A percentile compares a stretch with the other conserved stretches of the same genome.
Conservation (phyloP, 2,329 filamentous ascomycete genomes). For the Alternaria gansuensis region DNA sequence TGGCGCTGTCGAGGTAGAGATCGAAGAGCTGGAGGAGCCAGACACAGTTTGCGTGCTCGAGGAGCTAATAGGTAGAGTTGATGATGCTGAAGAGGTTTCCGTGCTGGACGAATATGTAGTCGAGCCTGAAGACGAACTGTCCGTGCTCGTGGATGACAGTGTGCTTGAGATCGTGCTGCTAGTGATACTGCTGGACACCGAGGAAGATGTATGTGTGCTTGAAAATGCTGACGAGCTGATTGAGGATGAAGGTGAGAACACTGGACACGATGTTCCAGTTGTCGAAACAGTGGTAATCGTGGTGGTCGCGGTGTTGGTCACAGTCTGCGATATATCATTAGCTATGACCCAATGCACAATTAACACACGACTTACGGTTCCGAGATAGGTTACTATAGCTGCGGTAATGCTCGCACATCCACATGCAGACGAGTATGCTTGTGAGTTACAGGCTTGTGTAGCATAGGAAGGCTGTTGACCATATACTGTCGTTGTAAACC, state of each 20-base stretch:
- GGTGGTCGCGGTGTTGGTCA: constrained; percentile 25
- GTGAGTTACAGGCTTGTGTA: constrained; percentile 25
- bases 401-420: constrained; percentile 35
- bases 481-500: constrained; percentile 27
- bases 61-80: constrained; percentile 2
- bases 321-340: constrained; percentile 23
- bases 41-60: constrained; percentile 1
- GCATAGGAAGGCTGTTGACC: constrained; percentile 39
- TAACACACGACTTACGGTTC: constrained; percentile 29
- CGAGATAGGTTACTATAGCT: constrained; percentile 26
- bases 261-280: constrained; percentile 19
- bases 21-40: not conserved
- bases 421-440: constrained; percentile 41
- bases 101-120: not conserved
- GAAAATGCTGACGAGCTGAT: not conserved
- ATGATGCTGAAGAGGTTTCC: not conserved
- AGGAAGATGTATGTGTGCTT: constrained; percentile 1
- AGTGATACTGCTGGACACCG: constrained; percentile 6
- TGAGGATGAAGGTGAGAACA: constrained; percentile 5
- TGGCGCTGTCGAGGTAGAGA: not conserved
- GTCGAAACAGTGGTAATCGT: constrained; percentile 24
- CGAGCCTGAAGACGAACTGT: constrained; percentile 4
- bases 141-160: constrained; percentile 1
- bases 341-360: not conserved
- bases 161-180: constrained; percentile 5